phyloP scores from a whole-genome alignment of 306 rosid genomes.

The Cyamopsis tetragonoloba region DNA sequence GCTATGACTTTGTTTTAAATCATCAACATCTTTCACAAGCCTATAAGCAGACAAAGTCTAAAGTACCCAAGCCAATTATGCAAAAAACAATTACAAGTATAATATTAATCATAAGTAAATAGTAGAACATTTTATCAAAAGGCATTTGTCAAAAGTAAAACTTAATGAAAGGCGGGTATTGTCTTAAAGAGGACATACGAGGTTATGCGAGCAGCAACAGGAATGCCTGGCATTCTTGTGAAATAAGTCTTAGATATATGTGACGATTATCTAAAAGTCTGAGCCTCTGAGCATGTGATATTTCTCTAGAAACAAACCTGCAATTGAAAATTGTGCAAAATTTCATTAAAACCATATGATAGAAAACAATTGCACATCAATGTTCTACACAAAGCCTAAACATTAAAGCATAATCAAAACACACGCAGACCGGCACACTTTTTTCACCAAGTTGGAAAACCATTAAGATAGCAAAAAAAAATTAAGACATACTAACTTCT shows the following conservation, averaged over 20 bases:
- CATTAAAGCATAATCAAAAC: neutral
- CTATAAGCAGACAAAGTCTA: neutral
- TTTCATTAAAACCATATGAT: neutral
- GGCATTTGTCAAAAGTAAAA: neutral
- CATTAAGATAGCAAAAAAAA: too few relatives aligned
- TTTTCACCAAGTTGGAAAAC: neutral
- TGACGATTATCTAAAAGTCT: constrained; percentile 4
- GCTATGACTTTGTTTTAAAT: neutral
- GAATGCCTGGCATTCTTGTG: constrained; percentile 54
- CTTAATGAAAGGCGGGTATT: neutral
- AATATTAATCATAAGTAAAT: neutral
- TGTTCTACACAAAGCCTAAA: neutral
- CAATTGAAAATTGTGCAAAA: neutral
- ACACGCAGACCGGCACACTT: neutral
- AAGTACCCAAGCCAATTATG: neutral
- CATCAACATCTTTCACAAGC: neutral
- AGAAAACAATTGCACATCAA: neutral
- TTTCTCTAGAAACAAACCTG: constrained; percentile 23
- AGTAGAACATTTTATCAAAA: neutral
- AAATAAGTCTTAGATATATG: constrained; percentile 14
- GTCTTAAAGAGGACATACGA: constrained; percentile 32
- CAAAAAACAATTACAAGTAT: neutral
- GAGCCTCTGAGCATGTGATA: neutral
- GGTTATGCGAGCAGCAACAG: constrained; percentile 41
- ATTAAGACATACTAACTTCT: neutral